phyloP scores from a whole-genome alignment of 768 basidiomycete species.

The Lentinus tigrinus region DNA sequence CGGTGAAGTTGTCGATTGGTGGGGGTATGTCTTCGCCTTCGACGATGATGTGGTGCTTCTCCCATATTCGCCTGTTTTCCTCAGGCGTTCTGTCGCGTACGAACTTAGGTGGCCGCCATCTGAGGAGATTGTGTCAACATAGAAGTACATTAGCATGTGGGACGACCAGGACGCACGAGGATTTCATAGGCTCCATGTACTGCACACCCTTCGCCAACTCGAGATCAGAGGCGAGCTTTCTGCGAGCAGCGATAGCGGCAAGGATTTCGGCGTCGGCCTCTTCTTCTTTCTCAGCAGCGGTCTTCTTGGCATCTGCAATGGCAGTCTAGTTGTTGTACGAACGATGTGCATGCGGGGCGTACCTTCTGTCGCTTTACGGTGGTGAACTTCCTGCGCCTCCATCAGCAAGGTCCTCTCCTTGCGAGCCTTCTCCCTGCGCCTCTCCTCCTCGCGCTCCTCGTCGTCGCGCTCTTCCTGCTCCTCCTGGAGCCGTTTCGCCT shows the following conservation, averaged over 20 bases:
- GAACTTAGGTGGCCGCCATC: constrained; percentile 87
- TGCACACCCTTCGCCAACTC: constrained; percentile 92
- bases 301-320: constrained; percentile 78
- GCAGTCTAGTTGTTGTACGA: background rate
- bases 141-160: background rate
- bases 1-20: constrained; percentile 87
- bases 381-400: constrained; percentile 95
- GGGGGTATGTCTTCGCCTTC: constrained; percentile 93
- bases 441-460: constrained; percentile 77
- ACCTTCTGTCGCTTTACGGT: constrained; percentile 81
- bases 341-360: constrained; percentile 7
- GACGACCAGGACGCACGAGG: constrained; percentile 54
- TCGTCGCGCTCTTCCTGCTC: constrained; percentile 65
- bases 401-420: constrained; percentile 85
- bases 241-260: constrained; percentile 85
- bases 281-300: constrained; percentile 77
- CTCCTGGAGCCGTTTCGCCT: constrained; percentile 47
- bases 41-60: constrained; percentile 92
- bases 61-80: constrained; percentile 72
- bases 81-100: constrained; percentile 70
- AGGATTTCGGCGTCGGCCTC: constrained; percentile 91
- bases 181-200: constrained; percentile 82
- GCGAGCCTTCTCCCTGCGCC: constrained; percentile 67
- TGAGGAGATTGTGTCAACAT: constrained; percentile 30
- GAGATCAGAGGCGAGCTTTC: constrained; percentile 88